Percentiles rank a stretch among this genome's conserved stretches.
phyloP scores from a whole-genome alignment of 1,284 basidiomycete genomes.

The Schizophyllum amplum region DNA sequence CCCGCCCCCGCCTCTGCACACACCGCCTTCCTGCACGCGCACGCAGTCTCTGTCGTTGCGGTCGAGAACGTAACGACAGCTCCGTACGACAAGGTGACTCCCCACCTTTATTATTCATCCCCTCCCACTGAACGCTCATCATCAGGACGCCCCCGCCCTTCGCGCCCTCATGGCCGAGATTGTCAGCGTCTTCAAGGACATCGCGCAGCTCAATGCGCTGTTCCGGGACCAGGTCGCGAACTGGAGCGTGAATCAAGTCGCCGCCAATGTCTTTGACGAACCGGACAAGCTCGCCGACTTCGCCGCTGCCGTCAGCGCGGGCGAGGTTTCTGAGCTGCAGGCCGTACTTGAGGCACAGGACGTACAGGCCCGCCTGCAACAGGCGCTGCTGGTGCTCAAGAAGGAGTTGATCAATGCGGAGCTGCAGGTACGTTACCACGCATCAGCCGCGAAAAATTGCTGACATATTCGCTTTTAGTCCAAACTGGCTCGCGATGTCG shows the following conservation, averaged over 20 bases:
- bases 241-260: constrained; percentile 92
- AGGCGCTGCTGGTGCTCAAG: constrained; percentile 89
- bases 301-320: constrained; percentile 91
- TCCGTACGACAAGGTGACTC: constrained; percentile 65
- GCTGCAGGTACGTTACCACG: constrained; percentile 66
- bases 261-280: constrained; percentile 97
- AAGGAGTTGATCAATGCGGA: constrained; percentile 98
- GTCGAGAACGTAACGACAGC: constrained; percentile 80
- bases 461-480: constrained; percentile 14
- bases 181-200: constrained; percentile 97
- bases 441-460: no score
- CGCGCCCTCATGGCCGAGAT: constrained; percentile 96
- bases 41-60: constrained; percentile 85
- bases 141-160: constrained; percentile 78
- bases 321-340: constrained; percentile 88
- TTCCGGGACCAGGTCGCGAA: constrained; percentile 98
- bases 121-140: background rate
- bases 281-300: constrained; percentile 98
- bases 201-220: constrained; percentile 93
- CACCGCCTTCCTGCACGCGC: constrained; percentile 87
- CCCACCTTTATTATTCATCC: no score
- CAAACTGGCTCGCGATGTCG: constrained; percentile 92
- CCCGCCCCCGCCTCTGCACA: constrained; percentile 50
- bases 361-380: constrained; percentile 86
- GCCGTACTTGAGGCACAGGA: constrained; percentile 85